Conservation (phyloP, 129 eudicot species). For the Kitagawia praeruptora region DNA sequence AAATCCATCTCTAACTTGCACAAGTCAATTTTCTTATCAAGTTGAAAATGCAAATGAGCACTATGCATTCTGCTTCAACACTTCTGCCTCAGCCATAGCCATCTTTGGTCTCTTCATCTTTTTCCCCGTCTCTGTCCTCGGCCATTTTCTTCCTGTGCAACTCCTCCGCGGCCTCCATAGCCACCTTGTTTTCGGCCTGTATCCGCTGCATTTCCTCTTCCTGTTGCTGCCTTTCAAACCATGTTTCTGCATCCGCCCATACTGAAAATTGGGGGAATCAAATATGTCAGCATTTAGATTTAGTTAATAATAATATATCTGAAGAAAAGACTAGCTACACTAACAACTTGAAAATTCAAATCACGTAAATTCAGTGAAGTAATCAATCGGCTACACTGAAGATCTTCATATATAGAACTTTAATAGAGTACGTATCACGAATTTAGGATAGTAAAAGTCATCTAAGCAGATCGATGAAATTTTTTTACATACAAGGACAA, state of each 20-base stretch:
- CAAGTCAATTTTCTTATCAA: background rate
- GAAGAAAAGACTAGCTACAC: background rate
- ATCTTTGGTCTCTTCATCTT: conserved; percentile 48
- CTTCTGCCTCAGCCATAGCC: conserved; percentile 60
- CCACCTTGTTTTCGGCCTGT: conserved; percentile 65
- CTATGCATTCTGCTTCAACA: conserved; percentile 38
- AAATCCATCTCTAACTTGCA: background rate
- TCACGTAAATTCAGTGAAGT: background rate
- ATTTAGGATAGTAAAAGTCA: background rate
- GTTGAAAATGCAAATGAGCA: background rate
- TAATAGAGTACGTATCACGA: background rate
- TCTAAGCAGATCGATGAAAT: background rate
- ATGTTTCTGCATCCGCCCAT: conserved; percentile 97
- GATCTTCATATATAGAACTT: background rate
- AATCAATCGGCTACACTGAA: background rate
- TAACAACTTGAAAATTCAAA: background rate
- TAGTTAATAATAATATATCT: background rate
- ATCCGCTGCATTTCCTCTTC: conserved; percentile 77
- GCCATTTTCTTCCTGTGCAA: conserved; percentile 69
- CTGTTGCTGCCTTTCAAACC: conserved; percentile 84
- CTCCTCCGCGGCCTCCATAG: conserved; percentile 70
- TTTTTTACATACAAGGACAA: background rate
- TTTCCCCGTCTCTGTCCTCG: conserved; percentile 79
- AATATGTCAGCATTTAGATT: background rate
- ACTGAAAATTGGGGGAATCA: conserved; percentile 29